Evolutionary conservation across 2,329 filamentous ascomycete genomes (phyloP).

Genomic region (Colletotrichum graminicola): DNA sequence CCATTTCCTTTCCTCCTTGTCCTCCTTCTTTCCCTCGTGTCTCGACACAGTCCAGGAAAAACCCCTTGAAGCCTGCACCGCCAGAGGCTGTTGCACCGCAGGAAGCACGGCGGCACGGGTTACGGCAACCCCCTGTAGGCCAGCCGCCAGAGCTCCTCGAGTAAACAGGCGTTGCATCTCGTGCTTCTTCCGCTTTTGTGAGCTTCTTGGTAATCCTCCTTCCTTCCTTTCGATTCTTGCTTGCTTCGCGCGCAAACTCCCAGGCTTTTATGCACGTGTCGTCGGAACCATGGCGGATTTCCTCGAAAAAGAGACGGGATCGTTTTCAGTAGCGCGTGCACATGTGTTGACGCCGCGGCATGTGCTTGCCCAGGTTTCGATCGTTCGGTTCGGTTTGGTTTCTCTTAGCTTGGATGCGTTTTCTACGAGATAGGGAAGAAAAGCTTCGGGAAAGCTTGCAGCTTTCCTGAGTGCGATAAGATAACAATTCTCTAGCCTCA

Average conservation of each 20-base stretch:
- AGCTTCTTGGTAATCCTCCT: not conserved
- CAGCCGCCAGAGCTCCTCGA: constrained; percentile 14
- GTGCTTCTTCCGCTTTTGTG: not conserved
- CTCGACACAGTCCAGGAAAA: constrained; percentile 47
- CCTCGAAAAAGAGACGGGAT: constrained; percentile 10
- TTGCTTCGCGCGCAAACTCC: constrained; percentile 12
- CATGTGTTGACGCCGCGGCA: constrained; percentile 26
- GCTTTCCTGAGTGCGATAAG: constrained; percentile 29
- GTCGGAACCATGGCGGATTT: constrained; percentile 24
- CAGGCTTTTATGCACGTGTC: constrained; percentile 1
- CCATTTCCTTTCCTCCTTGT: constrained; percentile 72
- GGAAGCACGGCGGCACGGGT: constrained; percentile 3
- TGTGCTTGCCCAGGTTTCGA: not conserved
- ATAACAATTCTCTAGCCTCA: constrained; percentile 11
- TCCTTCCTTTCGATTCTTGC: not conserved
- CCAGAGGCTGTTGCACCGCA: not conserved
- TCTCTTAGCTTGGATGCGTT: not conserved
- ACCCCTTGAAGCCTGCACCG: constrained; percentile 34
- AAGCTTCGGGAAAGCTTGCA: constrained; percentile 15
- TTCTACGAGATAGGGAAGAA: not conserved
- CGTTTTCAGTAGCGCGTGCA: constrained; percentile 15
- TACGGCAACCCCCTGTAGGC: constrained; percentile 9
- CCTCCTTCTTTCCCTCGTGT: not conserved
- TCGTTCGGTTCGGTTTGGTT: not conserved
- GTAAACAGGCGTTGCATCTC: constrained; percentile 28